Evolutionary conservation across 257 asterid species (phyloP).

Genomic region (Thymus quinquecostatus): DNA sequence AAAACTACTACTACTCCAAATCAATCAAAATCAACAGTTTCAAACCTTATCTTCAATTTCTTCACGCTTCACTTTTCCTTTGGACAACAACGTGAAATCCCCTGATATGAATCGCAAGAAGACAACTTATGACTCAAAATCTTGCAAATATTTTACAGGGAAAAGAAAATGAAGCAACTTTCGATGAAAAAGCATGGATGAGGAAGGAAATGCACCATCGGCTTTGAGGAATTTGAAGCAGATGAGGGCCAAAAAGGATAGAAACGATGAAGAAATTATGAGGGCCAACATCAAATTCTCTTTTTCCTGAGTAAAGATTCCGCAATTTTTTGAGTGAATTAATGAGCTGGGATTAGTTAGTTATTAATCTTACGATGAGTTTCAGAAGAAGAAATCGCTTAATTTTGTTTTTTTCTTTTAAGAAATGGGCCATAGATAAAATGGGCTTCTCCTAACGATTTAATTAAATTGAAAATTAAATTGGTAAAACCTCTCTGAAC

Average conservation of each 20-base stretch:
- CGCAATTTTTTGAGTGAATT: conserved; percentile 15
- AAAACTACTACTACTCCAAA: not conserved
- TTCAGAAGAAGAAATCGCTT: too few species aligned
- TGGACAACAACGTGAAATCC: conserved; percentile 85
- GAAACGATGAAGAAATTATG: conserved; percentile 33
- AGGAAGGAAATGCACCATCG: conserved; percentile 61
- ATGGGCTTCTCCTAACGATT: too few species aligned
- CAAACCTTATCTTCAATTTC: conserved; percentile 89
- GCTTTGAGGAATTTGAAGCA: conserved; percentile 64
- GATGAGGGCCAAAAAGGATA: conserved; percentile 36
- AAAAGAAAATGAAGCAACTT: conserved; percentile 11
- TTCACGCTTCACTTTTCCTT: conserved; percentile 65
- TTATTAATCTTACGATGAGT: too few species aligned
- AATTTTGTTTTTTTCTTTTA: too few species aligned
- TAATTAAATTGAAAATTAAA: too few species aligned
- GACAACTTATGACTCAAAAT: not conserved
- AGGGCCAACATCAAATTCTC: conserved; percentile 46
- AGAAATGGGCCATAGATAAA: too few species aligned
- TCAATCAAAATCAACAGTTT: not conserved
- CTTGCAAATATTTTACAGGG: not conserved
- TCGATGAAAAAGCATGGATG: not conserved
- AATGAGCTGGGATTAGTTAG: not conserved
- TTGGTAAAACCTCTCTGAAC: not conserved
- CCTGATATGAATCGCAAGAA: conserved; percentile 45
- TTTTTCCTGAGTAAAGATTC: not conserved